These are phyloP conservation scores for Kickxella alabastrina DNA, from an alignment of 192 early-diverging fungal genomes.

Conservation along the genomic window DNA sequence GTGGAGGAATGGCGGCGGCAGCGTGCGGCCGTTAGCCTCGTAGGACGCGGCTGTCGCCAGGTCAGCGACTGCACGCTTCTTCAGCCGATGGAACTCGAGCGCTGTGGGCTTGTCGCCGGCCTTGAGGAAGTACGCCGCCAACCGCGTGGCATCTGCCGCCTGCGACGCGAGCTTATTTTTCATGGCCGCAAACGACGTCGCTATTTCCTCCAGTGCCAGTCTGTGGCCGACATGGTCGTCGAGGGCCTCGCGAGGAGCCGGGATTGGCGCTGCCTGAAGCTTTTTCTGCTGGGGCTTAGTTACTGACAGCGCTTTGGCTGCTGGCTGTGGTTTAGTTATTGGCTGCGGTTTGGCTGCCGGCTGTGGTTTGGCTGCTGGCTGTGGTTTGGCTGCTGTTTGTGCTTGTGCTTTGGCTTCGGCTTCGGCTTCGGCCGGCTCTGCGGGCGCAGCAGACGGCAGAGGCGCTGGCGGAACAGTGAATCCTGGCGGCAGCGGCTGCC, in stretches of 20 bases:
- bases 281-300: not conserved
- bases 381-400: not conserved
- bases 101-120: slow-evolving; percentile 30
- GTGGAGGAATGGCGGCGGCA: slow-evolving; percentile 30
- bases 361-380: not conserved
- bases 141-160: slow-evolving; percentile 17
- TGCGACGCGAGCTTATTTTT: slow-evolving; percentile 20
- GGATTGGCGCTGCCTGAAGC: not conserved
- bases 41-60: slow-evolving; percentile 19
- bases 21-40: slow-evolving; percentile 20
- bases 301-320: not conserved
- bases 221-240: too few species aligned
- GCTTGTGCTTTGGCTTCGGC: too few species aligned
- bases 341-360: not conserved
- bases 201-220: slow-evolving; percentile 9
- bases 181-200: slow-evolving; percentile 24
- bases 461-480: not conserved
- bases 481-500: not conserved
- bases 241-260: not conserved
- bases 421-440: not conserved
- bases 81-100: slow-evolving; percentile 40
- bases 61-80: slow-evolving; percentile 35
- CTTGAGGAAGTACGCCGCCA: slow-evolving; percentile 30
- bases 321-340: not conserved
- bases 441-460: not conserved